Conservation (phyloP, 2,329 filamentous ascomycete genomes). For the Neocucurbitaria cava region DNA sequence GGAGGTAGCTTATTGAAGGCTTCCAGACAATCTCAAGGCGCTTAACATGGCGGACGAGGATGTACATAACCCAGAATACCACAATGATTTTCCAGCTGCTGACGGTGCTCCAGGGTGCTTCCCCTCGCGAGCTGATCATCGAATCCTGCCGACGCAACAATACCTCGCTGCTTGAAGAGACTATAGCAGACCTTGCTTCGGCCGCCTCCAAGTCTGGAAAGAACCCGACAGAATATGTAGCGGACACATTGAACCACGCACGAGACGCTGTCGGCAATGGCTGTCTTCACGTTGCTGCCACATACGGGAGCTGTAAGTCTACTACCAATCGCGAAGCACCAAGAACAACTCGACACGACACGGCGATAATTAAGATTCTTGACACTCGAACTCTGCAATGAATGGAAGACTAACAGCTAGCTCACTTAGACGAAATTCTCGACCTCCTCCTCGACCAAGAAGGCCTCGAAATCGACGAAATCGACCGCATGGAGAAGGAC, state of each 20-base stretch:
- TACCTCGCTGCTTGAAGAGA: constrained; percentile 78
- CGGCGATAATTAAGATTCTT: background rate
- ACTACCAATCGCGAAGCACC: background rate
- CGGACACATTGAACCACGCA: constrained; percentile 82
- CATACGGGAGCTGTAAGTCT: constrained; percentile 80
- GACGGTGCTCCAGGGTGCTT: constrained; percentile 71
- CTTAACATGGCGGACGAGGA: constrained; percentile 47
- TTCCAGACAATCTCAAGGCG: background rate
- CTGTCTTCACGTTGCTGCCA: constrained; percentile 87
- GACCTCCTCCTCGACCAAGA: constrained; percentile 84
- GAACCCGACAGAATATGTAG: constrained; percentile 65
- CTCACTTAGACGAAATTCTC: constrained; percentile 72
- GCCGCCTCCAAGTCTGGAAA: constrained; percentile 58
- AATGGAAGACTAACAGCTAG: background rate
- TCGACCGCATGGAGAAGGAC: constrained; percentile 74
- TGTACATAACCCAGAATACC: background rate
- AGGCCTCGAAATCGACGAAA: constrained; percentile 82
- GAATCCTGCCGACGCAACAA: constrained; percentile 96
- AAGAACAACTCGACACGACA: background rate
- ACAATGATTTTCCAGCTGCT: constrained; percentile 5
- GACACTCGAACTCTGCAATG: background rate
- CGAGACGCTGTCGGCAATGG: constrained; percentile 87
- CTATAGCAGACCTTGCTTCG: constrained; percentile 64
- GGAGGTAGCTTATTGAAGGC: background rate
- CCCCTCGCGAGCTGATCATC: constrained; percentile 82